These are phyloP conservation scores for Blastocystis sp. DNA, from an alignment of 352 stramenopile species.

Conservation along the genomic window DNA sequence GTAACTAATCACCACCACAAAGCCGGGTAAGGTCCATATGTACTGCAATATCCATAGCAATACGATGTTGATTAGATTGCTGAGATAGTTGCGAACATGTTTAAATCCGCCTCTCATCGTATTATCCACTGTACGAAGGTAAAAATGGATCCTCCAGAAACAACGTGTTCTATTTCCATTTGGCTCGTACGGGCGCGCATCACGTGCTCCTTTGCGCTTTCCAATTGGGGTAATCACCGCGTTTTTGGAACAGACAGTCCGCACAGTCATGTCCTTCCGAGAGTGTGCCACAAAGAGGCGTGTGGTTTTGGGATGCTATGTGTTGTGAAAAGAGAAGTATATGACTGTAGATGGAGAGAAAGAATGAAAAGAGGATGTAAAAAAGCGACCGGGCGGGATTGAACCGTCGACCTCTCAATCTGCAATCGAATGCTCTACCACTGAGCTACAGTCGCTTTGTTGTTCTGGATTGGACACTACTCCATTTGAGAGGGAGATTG, in stretches of 20 bases:
- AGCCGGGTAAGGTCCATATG: constrained; percentile 64
- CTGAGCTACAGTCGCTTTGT: constrained; percentile 42
- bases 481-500: neutral
- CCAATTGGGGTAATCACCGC: no score
- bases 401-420: constrained; percentile 69
- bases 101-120: constrained; percentile 60
- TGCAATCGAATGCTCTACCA: constrained; percentile 64
- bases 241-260: no score
- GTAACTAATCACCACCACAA: constrained; percentile 71
- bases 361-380: neutral
- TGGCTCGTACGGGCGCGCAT: no score
- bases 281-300: no score
- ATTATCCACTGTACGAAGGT: neutral
- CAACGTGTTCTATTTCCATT: neutral
- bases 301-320: neutral
- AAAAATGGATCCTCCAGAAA: neutral
- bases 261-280: no score
- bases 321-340: no score
- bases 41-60: constrained; percentile 71
- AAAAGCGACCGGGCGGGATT: constrained; percentile 58
- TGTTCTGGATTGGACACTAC: neutral
- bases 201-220: no score
- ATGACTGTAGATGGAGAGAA: no score
- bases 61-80: constrained; percentile 69
- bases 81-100: constrained; percentile 68